Base-by-base conservation (phyloP, 2,329 filamentous ascomycete genomes). In the Thyridium curvatum region DNA sequence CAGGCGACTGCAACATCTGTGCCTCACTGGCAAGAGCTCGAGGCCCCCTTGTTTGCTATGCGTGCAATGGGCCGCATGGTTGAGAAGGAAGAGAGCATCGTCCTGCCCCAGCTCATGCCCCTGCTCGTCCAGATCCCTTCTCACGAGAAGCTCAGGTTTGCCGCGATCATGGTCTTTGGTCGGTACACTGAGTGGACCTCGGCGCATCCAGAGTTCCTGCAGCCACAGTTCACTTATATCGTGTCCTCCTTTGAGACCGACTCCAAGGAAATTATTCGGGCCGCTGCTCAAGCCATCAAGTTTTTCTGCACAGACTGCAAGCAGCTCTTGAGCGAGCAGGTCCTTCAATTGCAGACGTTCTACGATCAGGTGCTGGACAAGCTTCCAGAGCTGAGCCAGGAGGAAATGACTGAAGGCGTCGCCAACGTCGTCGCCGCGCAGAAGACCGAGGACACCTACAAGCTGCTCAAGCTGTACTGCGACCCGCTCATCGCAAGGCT, bases 181-280 rank as follows among this genome's bases (percentile, higher is more conserved):
- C 79, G 93, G 45, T 98, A 98, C 58, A 98, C 94, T 0, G 91
- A 97, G 61, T 98, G 93, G 93, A 98, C 94, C 1, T 81, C 93
- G 5, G 82, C 88, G 35, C 93, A 98, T 54, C 87, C 91, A 0
- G 88, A 96, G 42, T 94, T 91, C 34, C 72, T 98, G 8, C 86
- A 95, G 60, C 76, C 86, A 8, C 93, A 98, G 61, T 86, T 98
- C 56, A 89, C 88, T 53, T 98, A 94, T 64, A 94, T 98, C 53
- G 90, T 95, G 48, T 85, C 83, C 4, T 93, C 90, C 0, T 98
- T 98, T 65, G 77, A 87, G 48, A 86, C 91, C 41, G 79, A 82
- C 32, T 95, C 90, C 0, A 86, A 84, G 53, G 94, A 98, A 56
- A 90, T 98, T 40, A 77, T 95, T 30, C 81, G 90, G 46, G 93